phyloP scores from a whole-genome alignment of 2,329 filamentous ascomycete genomes.

The Ophiognomonia clavigignenti-juglandacearum region DNA sequence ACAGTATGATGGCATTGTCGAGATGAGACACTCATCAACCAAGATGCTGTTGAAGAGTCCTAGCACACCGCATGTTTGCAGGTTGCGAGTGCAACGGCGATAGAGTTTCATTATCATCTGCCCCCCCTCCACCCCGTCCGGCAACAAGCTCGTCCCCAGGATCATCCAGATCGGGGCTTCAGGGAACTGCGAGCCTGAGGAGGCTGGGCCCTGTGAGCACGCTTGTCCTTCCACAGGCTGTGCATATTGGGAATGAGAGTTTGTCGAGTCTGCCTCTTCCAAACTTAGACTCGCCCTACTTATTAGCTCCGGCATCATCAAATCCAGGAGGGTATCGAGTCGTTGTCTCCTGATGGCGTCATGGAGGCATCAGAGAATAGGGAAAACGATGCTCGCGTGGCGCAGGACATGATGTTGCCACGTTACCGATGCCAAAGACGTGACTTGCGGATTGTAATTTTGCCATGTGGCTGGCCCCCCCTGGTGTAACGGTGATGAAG shows the following conservation, averaged over 20 bases:
- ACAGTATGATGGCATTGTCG: neutral
- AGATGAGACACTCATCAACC: neutral
- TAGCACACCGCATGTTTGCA: neutral
- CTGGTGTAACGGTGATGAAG: constrained; percentile 4
- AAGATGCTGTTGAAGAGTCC: too few species aligned
- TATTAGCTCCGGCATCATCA: too few species aligned
- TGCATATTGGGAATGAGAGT: too few species aligned
- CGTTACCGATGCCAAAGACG: constrained; percentile 5
- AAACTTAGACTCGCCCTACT: too few species aligned
- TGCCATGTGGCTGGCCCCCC: constrained; percentile 13
- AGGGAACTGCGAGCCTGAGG: neutral
- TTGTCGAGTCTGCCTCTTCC: too few species aligned
- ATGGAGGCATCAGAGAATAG: neutral
- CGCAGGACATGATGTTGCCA: constrained; percentile 5
- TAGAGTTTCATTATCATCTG: neutral
- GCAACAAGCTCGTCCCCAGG: neutral
- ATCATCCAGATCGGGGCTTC: neutral
- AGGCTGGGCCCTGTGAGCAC: neutral
- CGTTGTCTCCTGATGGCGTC: neutral
- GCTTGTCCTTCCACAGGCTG: neutral
- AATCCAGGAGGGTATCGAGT: too few species aligned
- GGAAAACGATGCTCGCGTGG: neutral
- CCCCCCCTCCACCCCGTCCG: too few species aligned
- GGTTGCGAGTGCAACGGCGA: neutral
- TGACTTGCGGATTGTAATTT: constrained; percentile 9